Percentiles rank a stretch among this genome's conserved stretches.
Evolutionary conservation across 345 rosid species (phyloP).

Genomic region (Dimocarpus longan): DNA sequence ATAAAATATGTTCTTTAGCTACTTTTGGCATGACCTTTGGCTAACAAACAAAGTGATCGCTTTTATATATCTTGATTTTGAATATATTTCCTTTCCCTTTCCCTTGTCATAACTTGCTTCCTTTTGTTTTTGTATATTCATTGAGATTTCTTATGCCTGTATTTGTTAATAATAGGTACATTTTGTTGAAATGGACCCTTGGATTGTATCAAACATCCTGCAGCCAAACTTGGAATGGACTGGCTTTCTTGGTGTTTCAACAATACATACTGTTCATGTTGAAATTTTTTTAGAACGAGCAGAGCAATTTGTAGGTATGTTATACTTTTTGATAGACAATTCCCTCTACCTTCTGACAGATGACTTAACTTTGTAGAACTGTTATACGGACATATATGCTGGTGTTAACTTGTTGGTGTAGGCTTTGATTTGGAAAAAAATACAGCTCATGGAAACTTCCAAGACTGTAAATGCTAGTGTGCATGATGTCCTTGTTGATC

Average conservation of each 20-base stretch:
- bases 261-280: conserved; percentile 76
- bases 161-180: conserved; percentile 56
- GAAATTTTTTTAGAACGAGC: conserved; percentile 71
- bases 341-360: neutral
- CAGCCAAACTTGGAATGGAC: conserved; percentile 88
- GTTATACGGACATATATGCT: neutral
- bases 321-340: conserved; percentile 7
- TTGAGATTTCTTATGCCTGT: neutral
- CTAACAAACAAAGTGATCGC: neutral
- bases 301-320: conserved; percentile 61
- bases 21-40: neutral
- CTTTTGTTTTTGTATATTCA: neutral
- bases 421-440: neutral
- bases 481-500: neutral
- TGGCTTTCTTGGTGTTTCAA: conserved; percentile 78
- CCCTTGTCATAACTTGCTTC: neutral
- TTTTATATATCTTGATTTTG: neutral
- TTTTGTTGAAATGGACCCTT: conserved; percentile 98
- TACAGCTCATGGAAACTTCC: neutral
- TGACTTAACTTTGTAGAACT: neutral
- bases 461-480: neutral
- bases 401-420: neutral
- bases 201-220: conserved; percentile 84
- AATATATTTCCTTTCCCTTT: neutral
- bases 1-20: neutral